phyloP scores from a whole-genome alignment of 2,329 filamentous ascomycete species.

The Pseudophaeomoniella oleicola region DNA sequence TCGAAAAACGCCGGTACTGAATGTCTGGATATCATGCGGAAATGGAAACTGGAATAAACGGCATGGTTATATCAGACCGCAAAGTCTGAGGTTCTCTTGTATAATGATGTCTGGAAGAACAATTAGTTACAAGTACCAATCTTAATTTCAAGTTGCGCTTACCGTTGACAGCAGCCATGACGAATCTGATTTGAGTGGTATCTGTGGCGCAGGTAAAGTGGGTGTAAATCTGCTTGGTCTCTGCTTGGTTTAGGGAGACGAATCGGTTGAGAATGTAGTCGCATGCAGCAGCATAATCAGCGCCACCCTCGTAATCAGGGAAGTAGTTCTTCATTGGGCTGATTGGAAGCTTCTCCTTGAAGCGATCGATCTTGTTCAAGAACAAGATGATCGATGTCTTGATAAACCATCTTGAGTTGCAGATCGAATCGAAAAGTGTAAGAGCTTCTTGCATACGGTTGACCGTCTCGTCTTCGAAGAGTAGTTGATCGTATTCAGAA shows the following conservation, averaged over 20 bases:
- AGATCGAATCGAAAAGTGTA: constrained; percentile 58
- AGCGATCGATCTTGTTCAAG: constrained; percentile 62
- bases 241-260: constrained; percentile 94
- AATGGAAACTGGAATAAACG: background rate
- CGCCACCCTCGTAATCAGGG: constrained; percentile 69
- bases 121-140: constrained; percentile 27
- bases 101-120: constrained; percentile 79
- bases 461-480: constrained; percentile 92
- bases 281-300: constrained; percentile 89
- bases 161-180: constrained; percentile 99
- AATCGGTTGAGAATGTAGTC: constrained; percentile 99
- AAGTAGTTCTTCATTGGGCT: constrained; percentile 66
- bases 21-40: background rate
- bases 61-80: constrained; percentile 71
- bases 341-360: constrained; percentile 60
- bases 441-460: constrained; percentile 62
- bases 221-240: constrained; percentile 99
- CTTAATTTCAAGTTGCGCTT: constrained; percentile 20
- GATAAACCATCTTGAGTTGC: constrained; percentile 58
- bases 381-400: constrained; percentile 61
- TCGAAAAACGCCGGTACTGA: background rate
- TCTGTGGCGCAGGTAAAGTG: constrained; percentile 99
- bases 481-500: constrained; percentile 88
- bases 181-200: constrained; percentile 97
- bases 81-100: constrained; percentile 94